Evolutionary conservation across 2,329 filamentous ascomycete species (phyloP), one percentile per base, ranked within the genome.

Genomic region (Metarhizium brunneum): DNA sequence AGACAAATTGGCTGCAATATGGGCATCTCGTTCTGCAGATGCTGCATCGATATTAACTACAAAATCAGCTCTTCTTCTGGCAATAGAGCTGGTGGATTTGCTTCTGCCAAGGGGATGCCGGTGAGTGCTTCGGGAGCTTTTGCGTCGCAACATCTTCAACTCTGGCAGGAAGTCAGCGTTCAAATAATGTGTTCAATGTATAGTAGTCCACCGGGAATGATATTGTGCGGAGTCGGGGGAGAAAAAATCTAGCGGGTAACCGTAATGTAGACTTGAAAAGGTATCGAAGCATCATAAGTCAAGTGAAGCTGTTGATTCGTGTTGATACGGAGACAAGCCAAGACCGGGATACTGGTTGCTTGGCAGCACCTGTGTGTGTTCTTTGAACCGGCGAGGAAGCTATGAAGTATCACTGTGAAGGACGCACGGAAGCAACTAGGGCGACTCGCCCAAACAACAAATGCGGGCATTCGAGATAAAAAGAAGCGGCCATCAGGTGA

Each of bases 1-100:
- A 1, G 85, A 86, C 62, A 84, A 72, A 38, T 74, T 71, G 7
- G 85, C 85, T 25, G 85, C 85, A 43, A 79, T 76, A 43, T 82
- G 78, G 7, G 85, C 85, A 66, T 87, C 81, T 54, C 80, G 73
- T 51, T 80, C 76, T 2, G 80, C 79, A 3, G 70, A 66, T 11
- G 67, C 68, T 1, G 77, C 76, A 60, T 76, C 70, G 48, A 83
- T 78, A 52, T 76, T 71, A 52, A 79, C 73, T 20, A 80, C 67
- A 1, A 60, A 57, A 56, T 71, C 68, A 20, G 76, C 70, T 35
- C 74, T 73, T 52, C 73, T 73, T 35, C 60, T 59, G 8, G 47
- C 50, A 13, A 74, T 68, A 38, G 79, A 79, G 57, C 71, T 74
- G n/a, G 73, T 73, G 6, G 81, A 83, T 63, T 80, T 84, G 65